Evolutionary conservation across 352 stramenopile genomes (phyloP), one percentile per base, ranked within the genome.

Genomic region (Blastocystis sp.): DNA sequence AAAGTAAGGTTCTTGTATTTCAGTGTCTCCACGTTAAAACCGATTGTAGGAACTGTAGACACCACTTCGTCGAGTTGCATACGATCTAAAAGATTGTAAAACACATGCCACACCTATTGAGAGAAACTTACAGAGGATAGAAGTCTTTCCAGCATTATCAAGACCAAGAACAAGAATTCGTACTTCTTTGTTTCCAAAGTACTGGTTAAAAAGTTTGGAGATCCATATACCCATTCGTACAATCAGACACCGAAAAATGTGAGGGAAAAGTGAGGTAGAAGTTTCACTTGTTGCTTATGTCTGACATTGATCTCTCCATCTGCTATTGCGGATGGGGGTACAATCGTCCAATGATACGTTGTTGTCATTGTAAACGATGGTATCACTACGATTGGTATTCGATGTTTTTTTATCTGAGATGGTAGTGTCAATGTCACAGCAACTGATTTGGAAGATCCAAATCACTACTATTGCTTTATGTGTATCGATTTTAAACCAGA

Each of bases 121-220:
- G 24, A 1, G 14, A 88, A 32, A 21, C 32, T 43, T 80, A 89
- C 94, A 99, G 75, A 99, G 89, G 90, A 99, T 99, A 19, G 97
- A 99, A 12, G 97, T 99, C 91, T 99, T 99, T 88, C 97, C 97
- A 29, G 97, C 96, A 91, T 97, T 98, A 90, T 99, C 97, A 35
- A 99, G 92, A 80, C 96, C 97, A 16, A 99, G 91, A 92, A 99
- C 98, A n/a, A 99, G 91, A 89, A 99, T 99, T 86, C 96, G 93
- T 75, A 98, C 97, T 92, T 99, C 96, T 89, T 99, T 98, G 88
- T 94, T 97, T 71, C 96, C 95, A 92, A 99, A 98, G 88, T 98
- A 93, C 89, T 91, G 92, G 88, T 98, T 94, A 91, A 98, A 98
- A 81, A 98, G 89, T 89, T 93, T 92, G 89, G 92, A 97, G 90